These are phyloP conservation scores for Chaetoceros muelleri DNA, from an alignment of 108 stramenopile species.

Conservation along the genomic window DNA sequence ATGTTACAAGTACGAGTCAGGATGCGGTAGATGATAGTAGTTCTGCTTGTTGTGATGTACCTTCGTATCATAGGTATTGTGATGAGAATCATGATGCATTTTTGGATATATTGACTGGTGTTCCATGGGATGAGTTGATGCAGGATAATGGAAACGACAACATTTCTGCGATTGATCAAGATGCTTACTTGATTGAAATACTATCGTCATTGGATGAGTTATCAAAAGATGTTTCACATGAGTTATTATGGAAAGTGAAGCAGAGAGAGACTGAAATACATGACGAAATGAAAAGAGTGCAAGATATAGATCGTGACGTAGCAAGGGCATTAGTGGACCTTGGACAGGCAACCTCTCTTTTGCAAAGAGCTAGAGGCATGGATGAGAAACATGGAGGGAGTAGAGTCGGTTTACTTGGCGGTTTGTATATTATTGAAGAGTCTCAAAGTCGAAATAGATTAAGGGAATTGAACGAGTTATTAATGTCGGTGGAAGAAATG, in stretches of 20 bases:
- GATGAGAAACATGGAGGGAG: neutral
- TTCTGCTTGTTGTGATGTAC: too few species aligned
- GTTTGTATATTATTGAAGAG: neutral
- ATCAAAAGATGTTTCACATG: neutral
- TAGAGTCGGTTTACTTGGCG: neutral
- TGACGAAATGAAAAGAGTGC: neutral
- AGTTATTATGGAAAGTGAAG: neutral
- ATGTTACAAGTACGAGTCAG: neutral
- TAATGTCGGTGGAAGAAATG: neutral
- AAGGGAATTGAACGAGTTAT: neutral
- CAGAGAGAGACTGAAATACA: neutral
- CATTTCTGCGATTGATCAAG: neutral
- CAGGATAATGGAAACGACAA: neutral
- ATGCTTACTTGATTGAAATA: neutral
- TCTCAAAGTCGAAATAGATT: neutral
- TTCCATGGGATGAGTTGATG: neutral
- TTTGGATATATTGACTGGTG: neutral
- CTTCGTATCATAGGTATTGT: too few species aligned
- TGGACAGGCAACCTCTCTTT: neutral
- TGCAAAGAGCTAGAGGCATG: neutral
- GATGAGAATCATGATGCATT: too few species aligned
- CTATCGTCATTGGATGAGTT: neutral
- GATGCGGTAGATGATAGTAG: neutral
- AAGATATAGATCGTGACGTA: neutral
- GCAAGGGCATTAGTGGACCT: neutral